Evolutionary conservation across 805 yeast species (phyloP).

Genomic region (Metschnikowia lochheadii): DNA sequence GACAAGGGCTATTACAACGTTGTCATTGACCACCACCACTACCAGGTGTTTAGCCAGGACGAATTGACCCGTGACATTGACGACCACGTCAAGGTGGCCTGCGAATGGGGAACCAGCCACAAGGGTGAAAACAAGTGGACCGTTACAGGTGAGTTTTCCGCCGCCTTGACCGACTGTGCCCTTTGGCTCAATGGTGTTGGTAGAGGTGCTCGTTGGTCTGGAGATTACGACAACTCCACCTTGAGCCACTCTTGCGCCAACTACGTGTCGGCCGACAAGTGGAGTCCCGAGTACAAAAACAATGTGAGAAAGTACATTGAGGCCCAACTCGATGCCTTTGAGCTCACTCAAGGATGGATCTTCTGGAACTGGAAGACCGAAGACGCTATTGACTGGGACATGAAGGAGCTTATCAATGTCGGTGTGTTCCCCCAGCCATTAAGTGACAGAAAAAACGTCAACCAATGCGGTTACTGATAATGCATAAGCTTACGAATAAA

Average conservation of each 20-base stretch:
- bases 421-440: slow-evolving; percentile 82
- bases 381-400: slow-evolving; percentile 80
- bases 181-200: slow-evolving; percentile 86
- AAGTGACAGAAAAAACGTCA: slow-evolving; percentile 59
- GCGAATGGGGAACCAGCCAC: slow-evolving; percentile 17
- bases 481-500: not conserved
- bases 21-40: slow-evolving; percentile 84
- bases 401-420: slow-evolving; percentile 50
- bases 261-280: slow-evolving; percentile 32
- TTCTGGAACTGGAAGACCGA: slow-evolving; percentile 96
- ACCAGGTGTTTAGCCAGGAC: slow-evolving; percentile 71
- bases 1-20: slow-evolving; percentile 52
- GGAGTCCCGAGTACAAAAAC: slow-evolving; percentile 55
- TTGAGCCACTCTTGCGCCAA: slow-evolving; percentile 59
- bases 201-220: slow-evolving; percentile 78
- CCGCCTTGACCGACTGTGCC: slow-evolving; percentile 90
- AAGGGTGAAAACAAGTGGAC: slow-evolving; percentile 17
- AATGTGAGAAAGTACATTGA: slow-evolving; percentile 71
- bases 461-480: slow-evolving; percentile 51
- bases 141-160: slow-evolving; percentile 18
- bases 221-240: slow-evolving; percentile 41
- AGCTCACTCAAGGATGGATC: slow-evolving; percentile 78
- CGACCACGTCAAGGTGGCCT: slow-evolving; percentile 46
- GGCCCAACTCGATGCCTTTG: slow-evolving; percentile 84
- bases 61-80: slow-evolving; percentile 58